Percentiles rank a stretch among this genome's conserved stretches.
These are phyloP conservation scores for Geotrichum carabidarum DNA, from an alignment of 1,139 yeast species.

Conservation along the genomic window DNA sequence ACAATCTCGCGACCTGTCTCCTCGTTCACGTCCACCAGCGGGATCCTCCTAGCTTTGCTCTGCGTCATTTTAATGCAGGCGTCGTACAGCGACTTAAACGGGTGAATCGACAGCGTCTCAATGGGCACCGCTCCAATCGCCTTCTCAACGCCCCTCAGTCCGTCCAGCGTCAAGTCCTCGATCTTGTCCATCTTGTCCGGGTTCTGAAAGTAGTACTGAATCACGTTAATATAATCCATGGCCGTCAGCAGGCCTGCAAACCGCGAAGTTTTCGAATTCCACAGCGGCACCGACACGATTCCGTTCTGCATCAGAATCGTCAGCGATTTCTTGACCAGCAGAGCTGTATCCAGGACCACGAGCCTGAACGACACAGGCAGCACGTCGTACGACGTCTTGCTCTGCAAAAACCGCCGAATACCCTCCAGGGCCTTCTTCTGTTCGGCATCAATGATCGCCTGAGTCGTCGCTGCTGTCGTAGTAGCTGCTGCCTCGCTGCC, in stretches of 20 bases:
- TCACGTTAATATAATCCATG: conserved; percentile 88
- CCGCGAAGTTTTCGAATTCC: conserved; percentile 85
- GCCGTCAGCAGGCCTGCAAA: conserved; percentile 94
- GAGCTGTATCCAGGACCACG: conserved; percentile 87
- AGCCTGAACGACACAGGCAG: conserved; percentile 91
- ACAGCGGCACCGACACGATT: conserved; percentile 92
- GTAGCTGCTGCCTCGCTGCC: not conserved
- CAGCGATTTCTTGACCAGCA: conserved; percentile 84
- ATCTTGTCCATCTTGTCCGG: conserved; percentile 89
- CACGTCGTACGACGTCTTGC: conserved; percentile 94
- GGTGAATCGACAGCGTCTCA: conserved; percentile 86
- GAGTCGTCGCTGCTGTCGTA: not conserved
- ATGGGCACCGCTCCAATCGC: conserved; percentile 85
- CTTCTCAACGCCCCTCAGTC: conserved; percentile 72
- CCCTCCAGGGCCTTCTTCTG: conserved; percentile 43
- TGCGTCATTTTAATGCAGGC: conserved; percentile 92
- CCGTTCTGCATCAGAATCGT: conserved; percentile 87
- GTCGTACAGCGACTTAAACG: conserved; percentile 82
- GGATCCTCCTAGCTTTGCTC: conserved; percentile 87
- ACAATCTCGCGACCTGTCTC: conserved; percentile 91
- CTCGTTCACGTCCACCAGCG: conserved; percentile 90
- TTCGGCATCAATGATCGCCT: conserved; percentile 19
- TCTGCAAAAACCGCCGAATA: conserved; percentile 74
- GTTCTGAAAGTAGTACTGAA: conserved; percentile 86
- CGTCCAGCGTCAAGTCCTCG: conserved; percentile 80